Conservation (phyloP, 2,329 filamentous ascomycete genomes). For the Hortaea sp. region DNA sequence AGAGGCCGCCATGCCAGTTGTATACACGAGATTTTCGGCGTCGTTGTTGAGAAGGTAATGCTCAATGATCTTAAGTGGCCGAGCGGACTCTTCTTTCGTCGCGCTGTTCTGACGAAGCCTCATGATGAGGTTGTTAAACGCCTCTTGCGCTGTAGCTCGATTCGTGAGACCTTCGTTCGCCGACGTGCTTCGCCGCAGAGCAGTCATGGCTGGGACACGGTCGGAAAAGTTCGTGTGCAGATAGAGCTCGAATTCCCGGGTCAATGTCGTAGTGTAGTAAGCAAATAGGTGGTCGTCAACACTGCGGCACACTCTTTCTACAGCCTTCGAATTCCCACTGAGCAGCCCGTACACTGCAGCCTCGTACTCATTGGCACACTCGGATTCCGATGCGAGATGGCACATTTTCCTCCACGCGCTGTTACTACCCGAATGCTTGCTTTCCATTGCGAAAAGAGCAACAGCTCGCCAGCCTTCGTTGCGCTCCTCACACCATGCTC, state of each 20-base stretch:
- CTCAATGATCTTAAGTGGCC: slow-evolving; percentile 66
- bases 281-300: slow-evolving; percentile 86
- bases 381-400: slow-evolving; percentile 57
- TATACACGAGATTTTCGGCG: slow-evolving; percentile 32
- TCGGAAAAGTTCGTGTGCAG: slow-evolving; percentile 47
- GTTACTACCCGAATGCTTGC: slow-evolving; percentile 34
- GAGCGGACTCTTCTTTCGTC: slow-evolving; percentile 48
- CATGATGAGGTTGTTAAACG: slow-evolving; percentile 44
- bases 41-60: slow-evolving; percentile 61
- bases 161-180: slow-evolving; percentile 49
- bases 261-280: slow-evolving; percentile 75
- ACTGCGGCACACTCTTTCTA: slow-evolving; percentile 62
- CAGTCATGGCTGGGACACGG: slow-evolving; percentile 43
- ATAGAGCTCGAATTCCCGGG: slow-evolving; percentile 69
- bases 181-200: slow-evolving; percentile 52
- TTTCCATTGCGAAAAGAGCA: slow-evolving; percentile 55
- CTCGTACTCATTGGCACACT: slow-evolving; percentile 66
- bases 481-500: slow-evolving; percentile 75
- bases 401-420: slow-evolving; percentile 63
- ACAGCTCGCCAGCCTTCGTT: slow-evolving; percentile 85
- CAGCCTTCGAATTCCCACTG: slow-evolving; percentile 71
- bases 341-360: slow-evolving; percentile 82
- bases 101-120: slow-evolving; percentile 47
- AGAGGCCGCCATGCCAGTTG: slow-evolving; percentile 34
- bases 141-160: slow-evolving; percentile 9